Conservation (phyloP, 768 basidiomycete genomes). For the Macrocybe gigantea region DNA sequence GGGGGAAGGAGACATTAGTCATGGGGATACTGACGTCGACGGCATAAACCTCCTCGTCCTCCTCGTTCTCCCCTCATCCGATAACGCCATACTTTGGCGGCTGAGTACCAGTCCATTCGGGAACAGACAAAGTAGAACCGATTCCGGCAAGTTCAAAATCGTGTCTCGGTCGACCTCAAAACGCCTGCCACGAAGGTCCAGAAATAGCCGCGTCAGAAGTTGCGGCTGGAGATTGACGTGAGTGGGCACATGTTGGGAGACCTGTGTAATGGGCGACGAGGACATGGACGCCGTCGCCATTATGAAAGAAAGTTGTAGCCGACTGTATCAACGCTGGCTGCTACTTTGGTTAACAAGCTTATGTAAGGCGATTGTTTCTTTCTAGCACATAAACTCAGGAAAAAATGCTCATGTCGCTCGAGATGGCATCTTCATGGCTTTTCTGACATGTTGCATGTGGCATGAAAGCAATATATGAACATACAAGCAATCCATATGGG, state of each 20-base stretch:
- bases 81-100: slow-evolving; percentile 72
- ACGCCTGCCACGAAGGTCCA: slow-evolving; percentile 87
- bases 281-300: slow-evolving; percentile 39
- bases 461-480: slow-evolving; percentile 18
- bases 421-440: slow-evolving; percentile 9
- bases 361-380: background rate
- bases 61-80: slow-evolving; percentile 69
- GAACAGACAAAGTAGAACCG: slow-evolving; percentile 91
- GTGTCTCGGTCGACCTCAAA: slow-evolving; percentile 97
- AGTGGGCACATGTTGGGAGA: slow-evolving; percentile 55
- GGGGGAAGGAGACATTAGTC: background rate
- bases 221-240: slow-evolving; percentile 78
- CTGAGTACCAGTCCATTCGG: slow-evolving; percentile 95
- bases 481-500: slow-evolving; percentile 18
- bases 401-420: background rate
- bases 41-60: slow-evolving; percentile 90
- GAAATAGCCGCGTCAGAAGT: slow-evolving; percentile 79
- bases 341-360: background rate
- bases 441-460: slow-evolving; percentile 20
- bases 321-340: background rate
- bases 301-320: slow-evolving; percentile 3
- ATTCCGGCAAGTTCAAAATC: slow-evolving; percentile 98
- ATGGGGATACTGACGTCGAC: slow-evolving; percentile 75
- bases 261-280: slow-evolving; percentile 51
- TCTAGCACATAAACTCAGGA: background rate